Conservation (phyloP, 2,329 filamentous ascomycete species). For the Monilinia vaccinii-corymbosi region DNA sequence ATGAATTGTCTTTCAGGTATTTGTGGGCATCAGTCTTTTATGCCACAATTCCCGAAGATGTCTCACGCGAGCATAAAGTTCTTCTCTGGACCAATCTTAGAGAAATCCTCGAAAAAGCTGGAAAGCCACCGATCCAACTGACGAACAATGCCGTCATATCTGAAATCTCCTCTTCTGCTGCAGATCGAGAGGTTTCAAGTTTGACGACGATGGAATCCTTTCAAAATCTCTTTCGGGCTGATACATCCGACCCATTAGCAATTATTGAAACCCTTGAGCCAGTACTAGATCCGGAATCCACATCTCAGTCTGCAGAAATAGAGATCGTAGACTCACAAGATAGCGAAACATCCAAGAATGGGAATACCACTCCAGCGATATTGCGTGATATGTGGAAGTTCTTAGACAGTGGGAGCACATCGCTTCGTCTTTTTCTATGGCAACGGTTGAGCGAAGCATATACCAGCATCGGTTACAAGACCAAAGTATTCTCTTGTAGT, state of each 20-base stretch:
- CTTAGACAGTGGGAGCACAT: slow-evolving; percentile 69
- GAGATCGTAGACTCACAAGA: slow-evolving; percentile 12
- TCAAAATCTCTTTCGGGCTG: slow-evolving; percentile 75
- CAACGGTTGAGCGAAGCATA: slow-evolving; percentile 86
- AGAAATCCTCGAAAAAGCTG: slow-evolving; percentile 38
- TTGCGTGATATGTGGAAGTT: slow-evolving; percentile 79
- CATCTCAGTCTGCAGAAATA: slow-evolving; percentile 31
- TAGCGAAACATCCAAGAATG: slow-evolving; percentile 10
- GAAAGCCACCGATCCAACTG: slow-evolving; percentile 48
- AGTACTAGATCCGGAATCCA: slow-evolving; percentile 66
- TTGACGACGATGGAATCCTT: slow-evolving; percentile 97
- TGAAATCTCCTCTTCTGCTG: slow-evolving; percentile 71
- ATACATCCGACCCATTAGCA: slow-evolving; percentile 68
- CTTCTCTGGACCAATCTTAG: slow-evolving; percentile 56
- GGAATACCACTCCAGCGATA: slow-evolving; percentile 29
- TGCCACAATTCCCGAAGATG: slow-evolving; percentile 45
- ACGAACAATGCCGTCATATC: slow-evolving; percentile 86
- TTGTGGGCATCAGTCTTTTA: slow-evolving; percentile 58
- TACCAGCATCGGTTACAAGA: slow-evolving; percentile 69
- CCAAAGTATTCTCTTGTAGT: slow-evolving; percentile 82
- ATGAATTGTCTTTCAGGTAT: slow-evolving; percentile 47
- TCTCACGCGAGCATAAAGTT: slow-evolving; percentile 49
- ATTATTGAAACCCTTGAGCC: slow-evolving; percentile 91
- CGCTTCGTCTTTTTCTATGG: slow-evolving; percentile 82
- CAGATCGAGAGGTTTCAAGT: slow-evolving; percentile 84